Base-by-base conservation (phyloP, 441 rosid genomes). In the Rhodomyrtus psidioides region DNA sequence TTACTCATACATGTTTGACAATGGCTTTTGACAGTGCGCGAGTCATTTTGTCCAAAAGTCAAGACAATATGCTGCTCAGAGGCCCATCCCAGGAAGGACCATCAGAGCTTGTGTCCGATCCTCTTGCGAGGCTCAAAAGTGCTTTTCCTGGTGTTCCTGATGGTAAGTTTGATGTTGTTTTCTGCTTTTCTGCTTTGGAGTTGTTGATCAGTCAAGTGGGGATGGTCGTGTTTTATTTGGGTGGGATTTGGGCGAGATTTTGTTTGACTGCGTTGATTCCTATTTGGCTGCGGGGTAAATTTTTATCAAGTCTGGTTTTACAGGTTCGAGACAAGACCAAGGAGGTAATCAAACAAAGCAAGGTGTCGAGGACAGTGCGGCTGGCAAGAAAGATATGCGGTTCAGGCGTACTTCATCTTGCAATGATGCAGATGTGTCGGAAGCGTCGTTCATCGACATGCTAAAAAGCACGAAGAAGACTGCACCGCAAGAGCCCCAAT, bases 401-500 rank as follows among this genome's bases (percentile, higher is more conserved):
- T 90, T 88, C 65, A 89, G 89, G n/a, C 89, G 89, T 24, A 88
- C 92, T 21, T 85, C 90, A 34, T 92, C 94, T 6, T 91, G 62
- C 58, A 84, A 88, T 14, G 92, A 90, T 74, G 91, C 89, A 56
- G 91, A 88, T 9, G 89, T 84, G 16, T 87, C 96, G 4, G 95
- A 94, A 84, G 85, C 96, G 24, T 92, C 95, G 6, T 94, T 93
- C 82, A 92, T 92, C 23, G 94, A 94, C 89, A 94, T 93, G 97
- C 88, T 94, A 86, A 93, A 91, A 89, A 90, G 86, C 60, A 74
- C 88, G 39, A 90, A 91, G 91, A 94, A 93, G 90, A 87, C 83
- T 27, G 81, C 86, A 42, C 76, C 12, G 5, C 85, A 87, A 53
- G 92, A 90, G 54, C 79, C 51, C 46, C 86, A 89, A 7, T 19